phyloP scores from a whole-genome alignment of 1,284 basidiomycete genomes.

The Laetiporus sulphureus region DNA sequence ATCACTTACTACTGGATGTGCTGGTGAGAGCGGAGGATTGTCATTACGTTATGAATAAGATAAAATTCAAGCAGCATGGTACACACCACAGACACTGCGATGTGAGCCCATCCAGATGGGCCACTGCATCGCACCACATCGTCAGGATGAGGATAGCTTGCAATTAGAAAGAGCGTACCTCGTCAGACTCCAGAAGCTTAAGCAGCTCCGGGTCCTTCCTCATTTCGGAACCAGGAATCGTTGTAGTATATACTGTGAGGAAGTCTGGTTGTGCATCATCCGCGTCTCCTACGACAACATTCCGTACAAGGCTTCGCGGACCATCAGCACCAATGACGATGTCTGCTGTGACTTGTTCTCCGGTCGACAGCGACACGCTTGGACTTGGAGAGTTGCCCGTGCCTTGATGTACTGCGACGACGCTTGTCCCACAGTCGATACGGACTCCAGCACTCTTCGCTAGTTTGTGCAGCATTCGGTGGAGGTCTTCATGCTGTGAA shows the following conservation, averaged over 20 bases:
- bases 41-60: slow-evolving; percentile 2
- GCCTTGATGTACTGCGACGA: slow-evolving; percentile 21
- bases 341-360: slow-evolving; percentile 31
- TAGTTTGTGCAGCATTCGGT: slow-evolving; percentile 34
- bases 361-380: slow-evolving; percentile 28
- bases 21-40: slow-evolving; percentile 7
- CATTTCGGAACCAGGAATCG: slow-evolving; percentile 15
- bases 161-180: slow-evolving; percentile 8
- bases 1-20: slow-evolving; percentile 20
- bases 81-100: slow-evolving; percentile 19
- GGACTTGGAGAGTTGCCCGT: slow-evolving; percentile 21
- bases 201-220: slow-evolving; percentile 17
- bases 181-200: slow-evolving; percentile 11
- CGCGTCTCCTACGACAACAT: slow-evolving; percentile 18
- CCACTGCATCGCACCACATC: slow-evolving; percentile 14
- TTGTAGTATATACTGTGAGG: slow-evolving; percentile 16
- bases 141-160: background rate
- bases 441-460: slow-evolving; percentile 35
- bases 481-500: slow-evolving; percentile 39
- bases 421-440: slow-evolving; percentile 33
- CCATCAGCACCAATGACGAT: slow-evolving; percentile 37
- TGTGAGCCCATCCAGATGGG: slow-evolving; percentile 20
- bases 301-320: slow-evolving; percentile 25
- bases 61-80: background rate
- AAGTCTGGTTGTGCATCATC: slow-evolving; percentile 13